Evolutionary conservation across 306 rosid species (phyloP), one percentile per base, ranked within the genome.

Genomic region (Crotalaria pallida): DNA sequence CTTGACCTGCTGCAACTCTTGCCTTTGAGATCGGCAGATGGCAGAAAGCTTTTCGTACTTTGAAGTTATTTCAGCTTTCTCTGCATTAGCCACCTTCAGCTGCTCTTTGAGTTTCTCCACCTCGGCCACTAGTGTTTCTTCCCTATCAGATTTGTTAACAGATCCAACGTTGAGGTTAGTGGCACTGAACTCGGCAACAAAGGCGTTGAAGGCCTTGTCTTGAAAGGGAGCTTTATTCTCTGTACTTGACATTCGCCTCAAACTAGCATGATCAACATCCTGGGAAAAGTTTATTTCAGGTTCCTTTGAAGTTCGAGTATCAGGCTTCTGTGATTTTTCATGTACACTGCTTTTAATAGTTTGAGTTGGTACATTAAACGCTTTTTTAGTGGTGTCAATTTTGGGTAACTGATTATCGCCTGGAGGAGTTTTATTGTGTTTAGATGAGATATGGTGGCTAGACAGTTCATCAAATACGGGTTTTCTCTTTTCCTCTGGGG

Each of bases 11-110:
- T 88, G 99, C 36, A 94, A 64, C 82, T 94, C 99, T 76, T 85
- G 99, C 84, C 99, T 84, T 38, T 91, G 99, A 4, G 99, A 90
- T 66, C 99, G 87, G 66, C 99, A 94, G 58, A 94, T 94, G 44
- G 96, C 95, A 57, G 97, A 85, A 36, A 94, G 85, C 85, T 94
- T 94, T 82, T 94, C 99, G 65, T 76, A 94, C 83, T 94, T 94
- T 4, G 92, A 84, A 27, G 91, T 85, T 49, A 94, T 88, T 87
- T 94, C 99, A 75, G 88, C 81, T 80, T 87, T 94, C 77, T 90
- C 92, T 41, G 73, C 11, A 80, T 85, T 82, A 19, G 68, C 79
- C 73, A 83, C 91, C 89, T 83, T 88, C 81, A 94, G 90, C 86
- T 88, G 88, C 74, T 73, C 92, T 73, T 78, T 91, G 79, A 94